Evolutionary conservation across 192 early-diverging fungal species (phyloP).

Genomic region (Backusella mclennaniae): DNA sequence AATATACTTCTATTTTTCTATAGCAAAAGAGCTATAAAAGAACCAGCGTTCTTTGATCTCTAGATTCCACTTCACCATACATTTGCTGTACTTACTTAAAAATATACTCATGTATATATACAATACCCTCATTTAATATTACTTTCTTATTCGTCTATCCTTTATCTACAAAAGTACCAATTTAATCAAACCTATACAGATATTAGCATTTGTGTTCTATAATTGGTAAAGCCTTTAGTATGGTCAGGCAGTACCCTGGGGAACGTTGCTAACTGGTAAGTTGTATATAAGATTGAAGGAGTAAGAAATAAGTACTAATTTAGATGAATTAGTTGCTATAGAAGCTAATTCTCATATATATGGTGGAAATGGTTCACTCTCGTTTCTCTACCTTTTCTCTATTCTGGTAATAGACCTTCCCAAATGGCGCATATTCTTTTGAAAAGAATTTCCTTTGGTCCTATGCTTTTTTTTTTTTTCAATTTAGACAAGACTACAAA

Average conservation of each 20-base stretch:
- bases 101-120: not conserved
- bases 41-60: not conserved
- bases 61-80: not conserved
- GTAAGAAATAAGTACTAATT: not conserved
- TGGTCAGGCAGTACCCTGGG: not conserved
- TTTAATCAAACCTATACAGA: not conserved
- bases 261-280: not conserved
- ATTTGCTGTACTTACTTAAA: not conserved
- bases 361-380: not conserved
- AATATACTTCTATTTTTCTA: not conserved
- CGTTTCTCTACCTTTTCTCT: not conserved
- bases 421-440: not conserved
- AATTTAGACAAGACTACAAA: not conserved
- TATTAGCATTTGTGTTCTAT: slow-evolving; percentile 5
- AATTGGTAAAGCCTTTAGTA: slow-evolving; percentile 4
- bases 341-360: not conserved
- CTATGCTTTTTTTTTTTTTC: not conserved
- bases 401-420: not conserved
- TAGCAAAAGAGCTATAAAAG: not conserved
- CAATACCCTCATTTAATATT: not conserved
- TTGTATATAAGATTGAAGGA: not conserved
- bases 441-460: not conserved
- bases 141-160: not conserved
- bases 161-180: not conserved
- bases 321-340: not conserved